Base-by-base conservation (phyloP, 192 early-diverging fungal genomes). In the Polychytrium aggregatum region DNA sequence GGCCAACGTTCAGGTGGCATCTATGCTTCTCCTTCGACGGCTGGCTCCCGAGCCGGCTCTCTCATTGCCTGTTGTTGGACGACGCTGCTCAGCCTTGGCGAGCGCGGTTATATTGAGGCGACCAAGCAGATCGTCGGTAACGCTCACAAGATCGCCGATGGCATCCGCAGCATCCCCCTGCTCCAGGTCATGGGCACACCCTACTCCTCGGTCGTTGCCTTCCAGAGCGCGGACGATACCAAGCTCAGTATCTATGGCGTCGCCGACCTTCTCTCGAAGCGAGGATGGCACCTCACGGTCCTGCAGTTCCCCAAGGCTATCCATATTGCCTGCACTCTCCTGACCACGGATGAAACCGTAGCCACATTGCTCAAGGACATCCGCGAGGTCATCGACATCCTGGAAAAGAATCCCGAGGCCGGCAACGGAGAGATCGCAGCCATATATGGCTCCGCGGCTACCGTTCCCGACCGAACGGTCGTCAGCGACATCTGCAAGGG, bases 51-150 rank as follows among this genome's bases (percentile, higher is more conserved):
- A 21, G 85, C 86, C 27, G 94, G 94, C 30, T 83, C 92, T 1
- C 71, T 98, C 43, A 85, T 93, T 72, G 94, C 94, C 10, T 90
- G 87, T 24, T 95, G 92, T 71, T 98, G 92, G 92, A 73, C 94
- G 0, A 82, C 94, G 14, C 62, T 98, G 75, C 71, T 91, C 64
- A 78, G 82, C 41, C 81, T 92, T 63, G 94, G 94, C 30, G 72
- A 81, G 48, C 61, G 68, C 17, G 94, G 94, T 0, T 98, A 98
- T 59, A 66, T 95, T 25, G 69, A 85, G 48, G 62, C 82, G 21
- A 85, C 85, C 47, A 81, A 74, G 45, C 54, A 86, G 30, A 93
- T 98, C 60, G 75, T 98, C 21, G 62, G 64, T 1, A 73, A 86
- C 34, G 74, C 85, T 26, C 65, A 79, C 39, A 65, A 62, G 44